Conservation (phyloP, 2,329 filamentous ascomycete species). For the Trichoderma citrinoviride region DNA sequence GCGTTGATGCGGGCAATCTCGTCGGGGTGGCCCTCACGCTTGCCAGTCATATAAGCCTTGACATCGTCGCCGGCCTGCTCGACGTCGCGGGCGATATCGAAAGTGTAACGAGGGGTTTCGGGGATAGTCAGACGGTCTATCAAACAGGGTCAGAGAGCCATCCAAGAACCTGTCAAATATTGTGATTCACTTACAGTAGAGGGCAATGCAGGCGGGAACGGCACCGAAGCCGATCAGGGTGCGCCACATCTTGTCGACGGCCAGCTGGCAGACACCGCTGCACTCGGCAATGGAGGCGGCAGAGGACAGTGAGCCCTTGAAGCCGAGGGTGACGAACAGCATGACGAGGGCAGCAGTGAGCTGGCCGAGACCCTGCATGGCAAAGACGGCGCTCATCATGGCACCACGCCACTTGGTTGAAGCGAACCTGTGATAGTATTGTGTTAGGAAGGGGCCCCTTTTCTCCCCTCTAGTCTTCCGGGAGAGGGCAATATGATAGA, state of each 20-base stretch:
- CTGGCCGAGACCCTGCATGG: constrained; percentile 84
- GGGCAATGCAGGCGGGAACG: constrained; percentile 73
- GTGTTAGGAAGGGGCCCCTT: background rate
- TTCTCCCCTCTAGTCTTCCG: too few species aligned
- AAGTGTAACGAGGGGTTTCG: constrained; percentile 84
- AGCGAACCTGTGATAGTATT: constrained; percentile 48
- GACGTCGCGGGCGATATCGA: constrained; percentile 73
- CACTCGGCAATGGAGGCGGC: constrained; percentile 56
- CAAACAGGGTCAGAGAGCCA: background rate
- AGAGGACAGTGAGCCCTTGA: constrained; percentile 59
- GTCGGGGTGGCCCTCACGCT: constrained; percentile 61
- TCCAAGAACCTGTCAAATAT: background rate
- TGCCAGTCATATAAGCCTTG: constrained; percentile 69
- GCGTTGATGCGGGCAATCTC: constrained; percentile 62
- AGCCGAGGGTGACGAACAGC: constrained; percentile 70
- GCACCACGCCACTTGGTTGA: constrained; percentile 82
- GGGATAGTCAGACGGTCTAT: constrained; percentile 71
- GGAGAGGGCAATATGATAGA: background rate
- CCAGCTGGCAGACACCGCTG: constrained; percentile 36
- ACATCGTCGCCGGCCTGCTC: constrained; percentile 71
- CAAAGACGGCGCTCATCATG: constrained; percentile 85
- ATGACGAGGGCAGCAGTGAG: constrained; percentile 72
- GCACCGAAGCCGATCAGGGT: constrained; percentile 77
- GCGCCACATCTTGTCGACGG: constrained; percentile 85
- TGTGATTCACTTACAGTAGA: constrained; percentile 57